Conservation (phyloP, 805 yeast genomes). For the Limtongozyma cylindracea region DNA sequence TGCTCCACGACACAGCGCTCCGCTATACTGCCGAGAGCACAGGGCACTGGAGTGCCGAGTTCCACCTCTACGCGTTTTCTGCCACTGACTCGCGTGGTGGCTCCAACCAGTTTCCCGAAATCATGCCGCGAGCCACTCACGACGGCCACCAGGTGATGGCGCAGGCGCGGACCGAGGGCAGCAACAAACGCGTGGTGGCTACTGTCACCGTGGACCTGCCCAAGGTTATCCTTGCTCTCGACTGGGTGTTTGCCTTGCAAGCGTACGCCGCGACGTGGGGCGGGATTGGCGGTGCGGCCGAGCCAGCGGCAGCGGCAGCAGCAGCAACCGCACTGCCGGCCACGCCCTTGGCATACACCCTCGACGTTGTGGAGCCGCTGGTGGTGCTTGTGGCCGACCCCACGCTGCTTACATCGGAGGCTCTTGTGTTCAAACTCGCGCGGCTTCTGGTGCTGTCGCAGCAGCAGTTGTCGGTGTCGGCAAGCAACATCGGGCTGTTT, state of each 20-base stretch:
- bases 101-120: constrained; percentile 50
- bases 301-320: too few relatives aligned
- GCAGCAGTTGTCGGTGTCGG: constrained; percentile 36
- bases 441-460: constrained; percentile 52
- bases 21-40: constrained; percentile 22
- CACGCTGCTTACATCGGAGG: constrained; percentile 42
- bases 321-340: constrained; percentile 1
- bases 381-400: constrained; percentile 67
- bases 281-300: too few relatives aligned
- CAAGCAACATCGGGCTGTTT: constrained; percentile 70
- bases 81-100: constrained; percentile 47
- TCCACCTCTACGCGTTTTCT: constrained; percentile 46
- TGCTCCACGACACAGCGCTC: too few relatives aligned
- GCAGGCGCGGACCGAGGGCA: constrained; percentile 13
- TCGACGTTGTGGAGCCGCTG: constrained; percentile 57
- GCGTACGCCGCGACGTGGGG: constrained; percentile 21
- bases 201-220: constrained; percentile 61
- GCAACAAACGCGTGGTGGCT: constrained; percentile 14
- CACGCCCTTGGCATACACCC: constrained; percentile 18
- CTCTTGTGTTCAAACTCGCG: constrained; percentile 72
- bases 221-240: constrained; percentile 57
- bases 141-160: constrained; percentile 52
- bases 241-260: constrained; percentile 59
- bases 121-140: constrained; percentile 45
- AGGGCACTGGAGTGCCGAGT: constrained; percentile 29